These are phyloP conservation scores for Cutaneotrichosporon sp. DNA, from an alignment of 1,284 basidiomycete genomes.

Conservation along the genomic window DNA sequence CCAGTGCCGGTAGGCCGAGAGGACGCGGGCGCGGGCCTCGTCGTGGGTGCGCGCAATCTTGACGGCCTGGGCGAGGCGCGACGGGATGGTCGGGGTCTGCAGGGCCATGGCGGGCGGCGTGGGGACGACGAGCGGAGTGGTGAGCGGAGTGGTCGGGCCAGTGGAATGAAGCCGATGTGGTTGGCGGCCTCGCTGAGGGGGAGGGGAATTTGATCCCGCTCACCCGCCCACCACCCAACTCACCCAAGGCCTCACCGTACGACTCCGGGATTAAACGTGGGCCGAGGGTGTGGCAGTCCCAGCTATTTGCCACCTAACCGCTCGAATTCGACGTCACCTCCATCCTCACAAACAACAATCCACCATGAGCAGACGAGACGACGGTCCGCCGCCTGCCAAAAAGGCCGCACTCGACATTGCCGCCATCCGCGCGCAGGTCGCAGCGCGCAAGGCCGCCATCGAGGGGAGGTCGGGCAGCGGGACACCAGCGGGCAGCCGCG, in stretches of 20 bases:
- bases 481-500: constrained; percentile 19
- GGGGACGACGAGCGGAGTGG: not conserved
- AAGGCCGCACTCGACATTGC: constrained; percentile 24
- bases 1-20: constrained; percentile 89
- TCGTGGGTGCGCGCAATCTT: constrained; percentile 62
- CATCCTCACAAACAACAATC: not conserved
- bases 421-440: constrained; percentile 66
- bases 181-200: not conserved
- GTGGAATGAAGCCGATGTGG: constrained; percentile 6
- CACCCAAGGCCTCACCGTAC: constrained; percentile 4
- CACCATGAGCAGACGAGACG: constrained; percentile 18
- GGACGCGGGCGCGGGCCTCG: constrained; percentile 70
- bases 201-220: not conserved
- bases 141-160: not conserved
- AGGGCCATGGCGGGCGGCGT: not conserved
- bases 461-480: constrained; percentile 56
- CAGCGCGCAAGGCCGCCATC: constrained; percentile 78
- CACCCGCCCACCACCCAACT: not conserved
- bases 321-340: not conserved
- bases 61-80: constrained; percentile 77
- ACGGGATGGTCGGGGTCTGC: constrained; percentile 62
- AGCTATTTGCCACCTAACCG: not conserved
- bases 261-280: not conserved
- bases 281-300: not conserved
- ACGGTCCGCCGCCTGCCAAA: constrained; percentile 27